Evolutionary conservation across 2,329 filamentous ascomycete genomes (phyloP), one percentile per base, ranked within the genome.

Genomic region (Ophiostoma ulmi): DNA sequence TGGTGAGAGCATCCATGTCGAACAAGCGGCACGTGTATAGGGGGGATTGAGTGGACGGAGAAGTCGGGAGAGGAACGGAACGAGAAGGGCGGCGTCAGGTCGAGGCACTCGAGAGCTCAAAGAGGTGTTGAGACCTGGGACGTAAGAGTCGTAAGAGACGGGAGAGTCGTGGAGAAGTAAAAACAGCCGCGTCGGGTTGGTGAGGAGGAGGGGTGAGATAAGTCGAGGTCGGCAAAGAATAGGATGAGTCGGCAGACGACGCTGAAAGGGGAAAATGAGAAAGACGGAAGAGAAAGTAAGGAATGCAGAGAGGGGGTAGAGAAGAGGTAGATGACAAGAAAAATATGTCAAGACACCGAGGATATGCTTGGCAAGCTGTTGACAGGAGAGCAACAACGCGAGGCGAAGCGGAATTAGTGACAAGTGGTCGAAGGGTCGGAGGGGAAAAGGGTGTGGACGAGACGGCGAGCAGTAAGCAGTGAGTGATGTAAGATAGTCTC

Each of bases 1-100:
- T 26, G 58, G 58, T 17, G 31, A 64, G 31, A 64, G 14, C 58
- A 26, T 64, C 58, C 58, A 64, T 64, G 26, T 36, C 58, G 58
- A 64, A 36, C 14, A 64, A 17, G 55, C 2, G 31, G 58, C 58
- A 64, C 58, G 58, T 64, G 58, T 36, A 20, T 13, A 7, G 14
- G 14, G 35, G 31, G 14, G 58, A n/a, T 20, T 14, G 22, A 31
- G 55, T 14, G 10, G 55, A 36, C 58, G 31, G 58, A 17, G 11
- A 64, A 22, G 52, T 55, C 52, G 52, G 14, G 20, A 64, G 31
- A 36, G 31, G 58, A 20, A 48, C 44, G 44, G 44, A 5, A n/a
- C 44, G 44, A 17, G 44, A 17, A 14, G 14, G 44, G 44, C 20
- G n/a, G 20, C n/a, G 52, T 55, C 20, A 20, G 52, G 52, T 55